phyloP scores from a whole-genome alignment of 352 stramenopile species.

The Phytopythium montanum region DNA sequence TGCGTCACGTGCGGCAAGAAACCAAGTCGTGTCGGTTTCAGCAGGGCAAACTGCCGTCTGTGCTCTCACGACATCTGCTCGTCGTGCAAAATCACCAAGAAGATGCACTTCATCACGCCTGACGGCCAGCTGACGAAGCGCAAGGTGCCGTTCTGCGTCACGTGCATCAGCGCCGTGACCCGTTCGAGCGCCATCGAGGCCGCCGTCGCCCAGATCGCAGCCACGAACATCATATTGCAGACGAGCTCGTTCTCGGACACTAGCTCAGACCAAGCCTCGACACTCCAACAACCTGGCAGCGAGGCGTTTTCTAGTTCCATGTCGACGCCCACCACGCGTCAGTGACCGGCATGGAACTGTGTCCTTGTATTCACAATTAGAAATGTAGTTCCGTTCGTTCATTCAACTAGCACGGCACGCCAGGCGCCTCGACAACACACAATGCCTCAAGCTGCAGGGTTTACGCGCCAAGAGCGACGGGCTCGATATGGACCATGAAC shows the following conservation, averaged over 20 bases:
- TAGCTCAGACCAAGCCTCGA: background rate
- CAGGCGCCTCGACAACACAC: no score
- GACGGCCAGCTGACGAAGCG: conserved; percentile 25
- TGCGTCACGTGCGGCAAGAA: conserved; percentile 25
- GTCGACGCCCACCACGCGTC: background rate
- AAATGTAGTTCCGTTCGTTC: no score
- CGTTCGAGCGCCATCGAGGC: conserved; percentile 12
- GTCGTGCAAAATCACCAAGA: conserved; percentile 27
- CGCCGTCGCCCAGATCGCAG: conserved; percentile 11
- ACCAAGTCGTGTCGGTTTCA: conserved; percentile 11
- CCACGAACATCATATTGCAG: background rate
- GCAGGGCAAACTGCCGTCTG: conserved; percentile 21
- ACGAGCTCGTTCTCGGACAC: conserved; percentile 4
- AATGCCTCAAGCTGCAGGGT: background rate
- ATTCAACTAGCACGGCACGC: no score
- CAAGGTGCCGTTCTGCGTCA: conserved; percentile 33
- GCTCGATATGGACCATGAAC: conserved; percentile 26
- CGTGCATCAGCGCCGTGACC: conserved; percentile 22
- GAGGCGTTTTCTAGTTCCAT: background rate
- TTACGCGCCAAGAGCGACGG: conserved; percentile 1
- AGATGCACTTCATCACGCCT: conserved; percentile 30
- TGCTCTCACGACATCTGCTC: conserved; percentile 27
- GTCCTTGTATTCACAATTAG: no score
- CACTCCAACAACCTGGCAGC: no score
- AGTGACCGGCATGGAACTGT: background rate